These are phyloP conservation scores for Fusarium anguioides DNA, from an alignment of 2,329 filamentous ascomycete species.

Conservation along the genomic window DNA sequence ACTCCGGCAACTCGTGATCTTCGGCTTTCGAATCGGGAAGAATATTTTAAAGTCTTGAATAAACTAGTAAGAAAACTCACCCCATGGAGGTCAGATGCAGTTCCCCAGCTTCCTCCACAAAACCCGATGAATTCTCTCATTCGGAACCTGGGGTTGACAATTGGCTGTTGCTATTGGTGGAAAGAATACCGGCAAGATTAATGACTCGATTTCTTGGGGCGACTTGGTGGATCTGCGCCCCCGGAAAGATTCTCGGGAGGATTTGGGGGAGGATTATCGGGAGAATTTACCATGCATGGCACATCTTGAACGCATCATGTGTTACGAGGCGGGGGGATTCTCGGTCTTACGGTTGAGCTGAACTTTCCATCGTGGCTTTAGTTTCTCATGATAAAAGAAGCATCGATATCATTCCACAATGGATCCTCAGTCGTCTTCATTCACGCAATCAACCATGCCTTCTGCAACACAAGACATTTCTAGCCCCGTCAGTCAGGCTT, in stretches of 20 bases:
- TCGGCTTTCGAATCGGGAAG: background rate
- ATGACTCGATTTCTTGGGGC: background rate
- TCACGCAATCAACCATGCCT: slow-evolving; percentile 4
- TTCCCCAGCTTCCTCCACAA: slow-evolving; percentile 24
- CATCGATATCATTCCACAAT: background rate
- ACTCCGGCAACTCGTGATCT: background rate
- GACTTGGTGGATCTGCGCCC: background rate
- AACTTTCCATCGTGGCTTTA: too few relatives aligned
- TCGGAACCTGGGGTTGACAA: background rate
- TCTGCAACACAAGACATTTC: background rate
- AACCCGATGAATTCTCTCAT: background rate
- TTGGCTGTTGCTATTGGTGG: background rate
- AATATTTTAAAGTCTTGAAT: background rate
- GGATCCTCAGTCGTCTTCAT: background rate
- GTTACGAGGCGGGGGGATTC: background rate
- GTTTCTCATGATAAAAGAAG: background rate
- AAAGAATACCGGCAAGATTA: background rate
- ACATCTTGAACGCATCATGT: slow-evolving; percentile 6
- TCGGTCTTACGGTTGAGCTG: background rate
- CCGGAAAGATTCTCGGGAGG: slow-evolving; percentile 9
- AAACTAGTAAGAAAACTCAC: background rate
- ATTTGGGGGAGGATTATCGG: slow-evolving; percentile 5
- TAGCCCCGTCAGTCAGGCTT: slow-evolving; percentile 41
- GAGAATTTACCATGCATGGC: background rate
- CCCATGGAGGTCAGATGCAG: slow-evolving; percentile 25